These are phyloP conservation scores for Aspergillus sp. DNA, from an alignment of 2,329 filamentous ascomycete species.

Conservation along the genomic window DNA sequence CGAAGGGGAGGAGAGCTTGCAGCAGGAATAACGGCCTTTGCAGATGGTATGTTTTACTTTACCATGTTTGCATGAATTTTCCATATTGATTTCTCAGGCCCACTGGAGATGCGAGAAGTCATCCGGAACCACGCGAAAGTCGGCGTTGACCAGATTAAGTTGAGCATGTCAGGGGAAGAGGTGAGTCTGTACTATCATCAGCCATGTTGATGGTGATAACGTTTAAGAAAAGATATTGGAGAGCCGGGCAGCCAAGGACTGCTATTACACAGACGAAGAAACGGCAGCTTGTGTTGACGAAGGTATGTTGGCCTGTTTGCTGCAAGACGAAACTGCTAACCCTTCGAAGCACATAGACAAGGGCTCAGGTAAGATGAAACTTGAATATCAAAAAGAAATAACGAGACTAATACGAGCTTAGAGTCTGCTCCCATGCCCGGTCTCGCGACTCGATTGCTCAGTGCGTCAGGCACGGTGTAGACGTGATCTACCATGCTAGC, in stretches of 20 bases:
- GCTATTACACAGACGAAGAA: constrained; percentile 44
- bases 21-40: constrained; percentile 38
- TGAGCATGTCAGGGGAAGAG: constrained; percentile 39
- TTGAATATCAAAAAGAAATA: no score
- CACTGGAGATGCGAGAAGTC: constrained; percentile 36
- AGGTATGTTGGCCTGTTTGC: no score
- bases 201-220: constrained; percentile 13
- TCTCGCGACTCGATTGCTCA: constrained; percentile 42
- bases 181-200: not conserved
- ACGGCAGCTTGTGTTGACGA: constrained; percentile 47
- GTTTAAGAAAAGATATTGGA: constrained; percentile 21
- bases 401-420: constrained; percentile 6
- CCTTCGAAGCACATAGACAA: no score
- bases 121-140: constrained; percentile 32
- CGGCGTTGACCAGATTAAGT: constrained; percentile 43
- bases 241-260: constrained; percentile 36
- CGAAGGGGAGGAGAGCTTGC: constrained; percentile 42
- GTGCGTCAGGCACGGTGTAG: constrained; percentile 41
- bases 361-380: no score
- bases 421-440: constrained; percentile 44
- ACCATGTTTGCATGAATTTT: not conserved
- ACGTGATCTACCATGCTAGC: constrained; percentile 46
- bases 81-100: constrained; percentile 2
- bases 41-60: constrained; percentile 24
- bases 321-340: no score